These are phyloP conservation scores for Argentina anserina DNA, from an alignment of 306 rosid species.

Conservation along the genomic window DNA sequence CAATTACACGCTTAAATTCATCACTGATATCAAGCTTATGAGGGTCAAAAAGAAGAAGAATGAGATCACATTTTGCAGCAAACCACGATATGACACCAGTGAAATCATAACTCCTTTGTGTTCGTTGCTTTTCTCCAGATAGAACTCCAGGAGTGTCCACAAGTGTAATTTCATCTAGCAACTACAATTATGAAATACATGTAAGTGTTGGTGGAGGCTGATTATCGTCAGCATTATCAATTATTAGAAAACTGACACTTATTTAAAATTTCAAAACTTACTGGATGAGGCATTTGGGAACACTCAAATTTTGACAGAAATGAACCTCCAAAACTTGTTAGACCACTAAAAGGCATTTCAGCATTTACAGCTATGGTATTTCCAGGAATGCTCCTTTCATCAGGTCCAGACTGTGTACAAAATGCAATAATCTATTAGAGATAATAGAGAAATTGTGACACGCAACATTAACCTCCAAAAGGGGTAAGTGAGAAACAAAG, in stretches of 20 bases:
- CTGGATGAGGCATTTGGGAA: conserved; percentile 95
- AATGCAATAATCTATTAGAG: conserved; percentile 11
- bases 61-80: conserved; percentile 93
- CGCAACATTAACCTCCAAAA: conserved; percentile 1
- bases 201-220: neutral
- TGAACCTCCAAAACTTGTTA: conserved; percentile 83
- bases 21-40: conserved; percentile 94
- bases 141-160: conserved; percentile 98
- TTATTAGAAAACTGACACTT: neutral
- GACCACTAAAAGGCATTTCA: conserved; percentile 83
- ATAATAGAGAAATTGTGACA: neutral
- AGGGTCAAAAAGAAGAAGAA: conserved; percentile 89
- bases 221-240: neutral
- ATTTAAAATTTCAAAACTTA: conserved; percentile 33
- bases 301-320: conserved; percentile 89
- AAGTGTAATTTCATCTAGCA: conserved; percentile 72
- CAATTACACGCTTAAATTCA: conserved; percentile 82
- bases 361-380: conserved; percentile 93
- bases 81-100: conserved; percentile 97
- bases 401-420: conserved; percentile 75
- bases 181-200: conserved; percentile 29
- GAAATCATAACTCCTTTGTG: conserved; percentile 90
- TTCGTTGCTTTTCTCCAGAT: conserved; percentile 96
- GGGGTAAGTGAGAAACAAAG: neutral
- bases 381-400: conserved; percentile 94